These are phyloP conservation scores for Termitomyces sp. DNA, from an alignment of 768 basidiomycete species.

Conservation along the genomic window DNA sequence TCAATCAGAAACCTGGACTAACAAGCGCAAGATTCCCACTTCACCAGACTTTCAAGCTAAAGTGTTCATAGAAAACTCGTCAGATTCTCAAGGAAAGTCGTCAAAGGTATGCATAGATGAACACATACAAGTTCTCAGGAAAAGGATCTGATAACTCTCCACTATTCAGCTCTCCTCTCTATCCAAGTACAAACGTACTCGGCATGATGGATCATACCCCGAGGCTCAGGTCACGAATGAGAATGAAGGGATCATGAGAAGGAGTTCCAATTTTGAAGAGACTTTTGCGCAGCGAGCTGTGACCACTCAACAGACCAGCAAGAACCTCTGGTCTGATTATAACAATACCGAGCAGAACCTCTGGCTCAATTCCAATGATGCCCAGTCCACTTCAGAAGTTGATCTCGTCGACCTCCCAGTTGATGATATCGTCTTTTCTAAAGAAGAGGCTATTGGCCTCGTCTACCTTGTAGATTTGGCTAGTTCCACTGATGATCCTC, in stretches of 20 bases:
- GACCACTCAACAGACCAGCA: background rate
- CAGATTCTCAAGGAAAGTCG: background rate
- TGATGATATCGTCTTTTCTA: background rate
- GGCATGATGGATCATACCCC: background rate
- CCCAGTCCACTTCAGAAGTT: background rate
- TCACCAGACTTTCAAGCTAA: background rate
- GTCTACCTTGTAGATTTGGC: constrained; percentile 37
- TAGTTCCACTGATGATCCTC: constrained; percentile 20
- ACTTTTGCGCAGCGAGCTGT: background rate
- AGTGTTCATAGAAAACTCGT: background rate
- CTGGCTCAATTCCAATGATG: too few species aligned
- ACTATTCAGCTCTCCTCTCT: background rate
- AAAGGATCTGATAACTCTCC: background rate
- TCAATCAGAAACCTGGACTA: background rate
- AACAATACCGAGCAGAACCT: too few species aligned
- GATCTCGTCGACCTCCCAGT: background rate
- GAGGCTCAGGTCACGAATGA: background rate
- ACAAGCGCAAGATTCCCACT: background rate
- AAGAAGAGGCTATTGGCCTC: constrained; percentile 31
- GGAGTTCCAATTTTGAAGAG: background rate
- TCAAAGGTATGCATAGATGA: background rate
- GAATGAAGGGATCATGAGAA: background rate
- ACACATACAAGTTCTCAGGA: background rate
- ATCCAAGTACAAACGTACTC: background rate
- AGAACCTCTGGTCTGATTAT: background rate